Evolutionary conservation across 495 filamentous ascomycete genomes (phyloP).

Genomic region (Penicillium fimorum): DNA sequence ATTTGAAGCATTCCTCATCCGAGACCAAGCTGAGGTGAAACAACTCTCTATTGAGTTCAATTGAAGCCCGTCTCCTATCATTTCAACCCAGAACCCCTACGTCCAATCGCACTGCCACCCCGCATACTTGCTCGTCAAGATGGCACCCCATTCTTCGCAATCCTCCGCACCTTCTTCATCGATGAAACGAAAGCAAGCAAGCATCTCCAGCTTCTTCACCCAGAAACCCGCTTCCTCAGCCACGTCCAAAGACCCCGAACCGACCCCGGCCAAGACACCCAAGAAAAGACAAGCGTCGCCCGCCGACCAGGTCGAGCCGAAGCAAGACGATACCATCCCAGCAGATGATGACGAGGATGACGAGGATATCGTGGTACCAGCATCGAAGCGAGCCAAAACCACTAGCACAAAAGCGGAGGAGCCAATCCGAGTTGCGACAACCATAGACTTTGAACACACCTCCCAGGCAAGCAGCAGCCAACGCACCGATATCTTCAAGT

Average conservation of each 20-base stretch:
- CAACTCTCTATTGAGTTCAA: background rate
- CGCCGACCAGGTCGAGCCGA: constrained; percentile 10
- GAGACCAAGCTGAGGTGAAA: background rate
- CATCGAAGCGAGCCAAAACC: constrained; percentile 38
- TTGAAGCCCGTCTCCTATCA: background rate
- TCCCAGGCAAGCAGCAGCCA: constrained; percentile 29
- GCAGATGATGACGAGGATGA: constrained; percentile 31
- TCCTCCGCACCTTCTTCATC: constrained; percentile 41
- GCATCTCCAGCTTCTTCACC: constrained; percentile 84
- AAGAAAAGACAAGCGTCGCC: constrained; percentile 20
- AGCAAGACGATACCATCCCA: constrained; percentile 17
- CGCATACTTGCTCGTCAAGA: constrained; percentile 11
- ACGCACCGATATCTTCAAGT: constrained; percentile 42
- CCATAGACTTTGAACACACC: constrained; percentile 10
- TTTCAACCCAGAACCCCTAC: background rate
- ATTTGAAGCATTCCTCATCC: background rate
- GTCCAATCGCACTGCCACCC: background rate
- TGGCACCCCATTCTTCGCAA: constrained; percentile 43
- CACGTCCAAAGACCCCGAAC: constrained; percentile 14
- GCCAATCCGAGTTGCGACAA: constrained; percentile 13
- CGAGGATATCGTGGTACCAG: constrained; percentile 42
- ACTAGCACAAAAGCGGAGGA: constrained; percentile 20
- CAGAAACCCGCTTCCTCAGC: constrained; percentile 49
- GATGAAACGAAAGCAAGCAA: constrained; percentile 65
- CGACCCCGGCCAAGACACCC: constrained; percentile 10